Base-by-base conservation (phyloP, 2,329 filamentous ascomycete species). In the Trichoderma sp. region DNA sequence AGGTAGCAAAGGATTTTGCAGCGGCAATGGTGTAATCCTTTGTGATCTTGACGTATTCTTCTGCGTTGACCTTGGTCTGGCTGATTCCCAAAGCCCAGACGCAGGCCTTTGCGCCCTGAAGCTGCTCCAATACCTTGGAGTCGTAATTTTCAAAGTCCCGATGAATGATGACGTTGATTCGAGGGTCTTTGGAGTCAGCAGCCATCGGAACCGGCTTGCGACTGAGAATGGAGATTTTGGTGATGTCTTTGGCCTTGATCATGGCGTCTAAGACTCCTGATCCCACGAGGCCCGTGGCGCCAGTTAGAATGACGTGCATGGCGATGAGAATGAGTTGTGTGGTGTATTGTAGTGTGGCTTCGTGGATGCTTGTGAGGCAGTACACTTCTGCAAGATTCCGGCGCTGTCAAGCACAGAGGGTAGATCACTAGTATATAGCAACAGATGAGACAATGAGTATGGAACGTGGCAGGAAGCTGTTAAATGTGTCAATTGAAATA, bases 21-120 rank as follows among this genome's bases (percentile, higher is more conserved):
- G 89, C 90, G 2, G 84, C 86, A 1, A 93, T 75, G 1, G 91
- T 79, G 75, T 89, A 93, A 75, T 88, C 85, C 70, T 88, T 84
- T 0, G 91, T 93, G 75, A 94, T 91, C 62, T 85, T 84, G 56
- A 88, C 80, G 75, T 93, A 93, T 60, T 91, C 85, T 85, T 90
- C 87, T 70, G 86, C 87, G 68, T 76, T 76, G 8, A 92, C 89
- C 52, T 84, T 80, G 13, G 78, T 87, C 74, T 89, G 86, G 71
- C 86, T 88, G 59, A 89, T 88, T 0, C 92, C 91, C 57, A 91
- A 82, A 0, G 92, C 91, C 92, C 92, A 94, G 1, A 94, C 89
- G 70, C 88, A 91, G 2, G 89, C 91, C 8, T 85, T 81, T 0
- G 91, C 91, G 27, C 87, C 91, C 64, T 84, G 82, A 0, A 94